Conservation (phyloP, 2,329 filamentous ascomycete species). For the Colletotrichum sp. region DNA sequence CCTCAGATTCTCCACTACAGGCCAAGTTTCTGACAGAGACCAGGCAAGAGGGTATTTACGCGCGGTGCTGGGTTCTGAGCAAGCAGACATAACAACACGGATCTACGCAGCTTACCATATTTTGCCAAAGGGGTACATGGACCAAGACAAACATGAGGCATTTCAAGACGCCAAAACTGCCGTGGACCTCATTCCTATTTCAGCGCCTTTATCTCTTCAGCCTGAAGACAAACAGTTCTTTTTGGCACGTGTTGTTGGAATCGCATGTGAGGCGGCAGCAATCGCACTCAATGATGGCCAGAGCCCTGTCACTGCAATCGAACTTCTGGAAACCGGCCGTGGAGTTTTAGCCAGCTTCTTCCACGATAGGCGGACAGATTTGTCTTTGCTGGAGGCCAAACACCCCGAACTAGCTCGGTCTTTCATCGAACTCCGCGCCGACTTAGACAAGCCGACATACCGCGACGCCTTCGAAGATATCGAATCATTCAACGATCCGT, state of each 20-base stretch:
- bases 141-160: neutral
- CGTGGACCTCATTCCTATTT: rapidly evolving
- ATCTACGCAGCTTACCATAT: neutral
- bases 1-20: rapidly evolving
- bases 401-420: neutral
- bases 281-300: constrained; percentile 21
- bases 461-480: neutral
- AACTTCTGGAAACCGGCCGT: constrained; percentile 30
- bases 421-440: neutral
- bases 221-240: constrained; percentile 25
- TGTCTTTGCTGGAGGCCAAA: neutral
- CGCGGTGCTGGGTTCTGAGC: neutral
- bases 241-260: constrained; percentile 17
- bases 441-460: neutral
- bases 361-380: constrained; percentile 24
- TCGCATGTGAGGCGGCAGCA: constrained; percentile 27
- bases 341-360: constrained; percentile 27
- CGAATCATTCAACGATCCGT: neutral
- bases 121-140: neutral
- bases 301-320: constrained; percentile 10
- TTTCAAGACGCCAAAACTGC: neutral
- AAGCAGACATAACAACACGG: neutral
- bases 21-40: neutral
- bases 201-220: neutral
- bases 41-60: neutral